Percentiles rank a stretch among this genome's conserved stretches.
Conservation (phyloP, 768 basidiomycete species). For the Cantharellus anzutake region DNA sequence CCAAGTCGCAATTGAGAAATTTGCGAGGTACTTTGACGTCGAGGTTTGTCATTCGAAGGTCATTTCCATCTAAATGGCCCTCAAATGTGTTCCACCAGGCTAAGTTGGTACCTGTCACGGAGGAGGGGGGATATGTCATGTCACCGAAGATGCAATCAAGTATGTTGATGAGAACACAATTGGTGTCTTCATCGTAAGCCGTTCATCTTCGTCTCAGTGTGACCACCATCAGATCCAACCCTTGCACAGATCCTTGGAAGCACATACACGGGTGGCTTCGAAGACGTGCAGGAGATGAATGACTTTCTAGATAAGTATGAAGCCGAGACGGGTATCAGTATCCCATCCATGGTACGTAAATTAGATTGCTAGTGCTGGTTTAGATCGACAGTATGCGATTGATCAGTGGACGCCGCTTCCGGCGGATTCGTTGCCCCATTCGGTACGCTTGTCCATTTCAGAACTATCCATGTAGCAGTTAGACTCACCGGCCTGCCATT, state of each 20-base stretch:
- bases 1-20: conserved; percentile 53
- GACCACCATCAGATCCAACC: background rate
- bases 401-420: conserved; percentile 28
- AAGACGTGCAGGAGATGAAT: conserved; percentile 73
- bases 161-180: conserved; percentile 56
- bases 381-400: background rate
- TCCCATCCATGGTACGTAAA: conserved; percentile 31
- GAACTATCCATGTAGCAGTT: conserved; percentile 7
- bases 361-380: too few species aligned
- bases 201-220: conserved; percentile 8
- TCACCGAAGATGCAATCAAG: conserved; percentile 44
- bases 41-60: conserved; percentile 17
- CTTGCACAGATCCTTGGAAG: conserved; percentile 13
- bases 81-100: conserved; percentile 11
- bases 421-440: conserved; percentile 49
- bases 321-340: conserved; percentile 22
- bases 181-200: conserved; percentile 43
- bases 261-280: conserved; percentile 40
- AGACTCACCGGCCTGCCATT: background rate
- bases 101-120: conserved; percentile 41
- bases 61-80: background rate
- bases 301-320: conserved; percentile 24
- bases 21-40: conserved; percentile 49
- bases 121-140: conserved; percentile 60
- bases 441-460: conserved; percentile 11